Evolutionary conservation across 228 moss, liverwort and hornwort genomes (phyloP), one percentile per base, ranked within the genome.

Genomic region (Sphagnum fallax): DNA sequence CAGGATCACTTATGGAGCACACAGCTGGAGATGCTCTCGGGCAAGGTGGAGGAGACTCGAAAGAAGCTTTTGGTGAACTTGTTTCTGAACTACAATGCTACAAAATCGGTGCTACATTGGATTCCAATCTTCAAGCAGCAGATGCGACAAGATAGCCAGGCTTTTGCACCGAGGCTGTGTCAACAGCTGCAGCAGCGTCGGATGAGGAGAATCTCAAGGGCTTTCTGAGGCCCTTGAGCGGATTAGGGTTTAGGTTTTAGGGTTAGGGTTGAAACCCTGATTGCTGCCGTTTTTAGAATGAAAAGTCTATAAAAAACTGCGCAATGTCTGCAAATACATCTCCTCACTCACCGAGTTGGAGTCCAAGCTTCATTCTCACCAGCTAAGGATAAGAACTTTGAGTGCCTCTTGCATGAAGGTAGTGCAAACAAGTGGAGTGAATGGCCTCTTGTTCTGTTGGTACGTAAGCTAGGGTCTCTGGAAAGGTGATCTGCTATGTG

Each of bases 61-160:
- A 71, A 6, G 57, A 68, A 1, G 52, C 67, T 0, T 78, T 78
- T 53, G 5, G 59, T 52, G 52, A 32, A 47, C 0, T 74, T 9
- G 18, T 78, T 7, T 71, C 67, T 8, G 64, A 61, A 4, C 12
- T 74, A 8, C 5, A 65, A 53, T 78, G 78, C 71, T 49, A 68
- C 16, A 32, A 11, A n/a, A 0, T 0, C 47, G 52, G 64, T 78
- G 48, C 57, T 78, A 0, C 53, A 6, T 0, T 64, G 63, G 60
- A 68, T 71, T 5, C 32, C 32, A 32, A 18, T 68, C 0, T 13
- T 16, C 0, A 52, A 32, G 32, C 32, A 62, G 6, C 52, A 65
- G 13, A 52, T 53, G n/a, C 4, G 48, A 12, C 52, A 16, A 16
- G n/a, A 16, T 51, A 8, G 10, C 15, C n/a, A 48, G 55, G 52